Base-by-base conservation (phyloP, 768 basidiomycete genomes). In the Russula foetens region DNA sequence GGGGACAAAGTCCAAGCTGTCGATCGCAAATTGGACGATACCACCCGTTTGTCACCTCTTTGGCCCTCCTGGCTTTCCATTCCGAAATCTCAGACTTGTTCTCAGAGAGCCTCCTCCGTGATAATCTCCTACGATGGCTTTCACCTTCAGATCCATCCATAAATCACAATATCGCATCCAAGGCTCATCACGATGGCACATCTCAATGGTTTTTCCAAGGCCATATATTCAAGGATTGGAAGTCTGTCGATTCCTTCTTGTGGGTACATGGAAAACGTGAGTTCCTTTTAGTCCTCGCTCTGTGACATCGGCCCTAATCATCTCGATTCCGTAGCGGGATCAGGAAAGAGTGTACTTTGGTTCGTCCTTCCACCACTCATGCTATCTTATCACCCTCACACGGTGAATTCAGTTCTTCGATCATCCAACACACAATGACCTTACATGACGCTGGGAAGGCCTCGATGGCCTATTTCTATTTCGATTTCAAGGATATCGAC, bases 391-490 rank as follows among this genome's bases (percentile, higher is more conserved):
- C 29, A 24, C 15, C 1, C n/a, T 53, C 6, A 41, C 2, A n/a
- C 29, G 8, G 1, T 11, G 3, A 31, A 4, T 4, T 14, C 17
- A 59, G 58, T 14, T 59, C 49, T 8, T 45, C 58, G 11, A 52
- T 59, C 8, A 52, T 59, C 2, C 43, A 59, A 26, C 33, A 59
- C 8, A 51, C 52, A 17, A 24, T 39, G 4, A 12, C 50, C 19
- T 43, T 52, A 6, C 9, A 29, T 29, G 43, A 43, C 11, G 24
- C 41, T n/a, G 58, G 58, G 19, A 45, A 15, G 8, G 58, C 50
- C 19, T 51, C 28, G 3, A 52, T 59, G 21, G 58, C 50, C 9
- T 59, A 43, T 19, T 59, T 59, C n/a, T 59, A 59, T 26, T 59
- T 59, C 19, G 50, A 52, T 29, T 59, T 52, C 9, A 24, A 41